A percentile compares a stretch with the other conserved stretches of the same genome.
phyloP scores from a whole-genome alignment of 169 alveolate species.

The Eimeria sp. region DNA sequence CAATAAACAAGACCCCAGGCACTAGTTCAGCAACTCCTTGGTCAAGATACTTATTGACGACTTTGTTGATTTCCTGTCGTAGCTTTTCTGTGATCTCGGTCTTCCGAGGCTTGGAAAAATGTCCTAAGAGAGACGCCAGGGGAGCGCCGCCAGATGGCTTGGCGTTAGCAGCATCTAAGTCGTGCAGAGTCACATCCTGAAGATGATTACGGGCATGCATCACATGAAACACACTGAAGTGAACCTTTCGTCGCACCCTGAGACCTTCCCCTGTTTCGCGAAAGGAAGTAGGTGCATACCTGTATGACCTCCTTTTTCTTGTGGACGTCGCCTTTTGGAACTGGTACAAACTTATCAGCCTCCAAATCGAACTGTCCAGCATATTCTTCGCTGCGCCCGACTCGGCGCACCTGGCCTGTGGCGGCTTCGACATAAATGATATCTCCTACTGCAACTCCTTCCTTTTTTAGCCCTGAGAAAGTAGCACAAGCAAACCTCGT shows the following conservation, averaged over 20 bases:
- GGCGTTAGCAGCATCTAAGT: constrained; percentile 99
- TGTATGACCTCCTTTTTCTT: constrained; percentile 99
- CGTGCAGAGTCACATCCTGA: constrained; percentile 99
- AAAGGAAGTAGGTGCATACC: constrained; percentile 36
- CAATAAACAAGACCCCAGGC: constrained; percentile 99
- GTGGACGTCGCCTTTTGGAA: constrained; percentile 99
- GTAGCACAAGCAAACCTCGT: not conserved
- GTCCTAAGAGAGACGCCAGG: constrained; percentile 98
- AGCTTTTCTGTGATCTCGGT: constrained; percentile 99
- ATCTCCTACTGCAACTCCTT: constrained; percentile 93
- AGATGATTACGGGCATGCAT: not conserved
- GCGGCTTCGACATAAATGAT: constrained; percentile 98
- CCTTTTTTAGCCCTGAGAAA: constrained; percentile 95
- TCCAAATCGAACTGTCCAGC: constrained; percentile 99
- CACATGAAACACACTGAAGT: not conserved
- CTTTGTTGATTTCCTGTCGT: constrained; percentile 99
- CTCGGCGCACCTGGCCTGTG: constrained; percentile 98
- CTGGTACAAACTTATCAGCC: constrained; percentile 98
- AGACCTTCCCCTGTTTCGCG: not conserved
- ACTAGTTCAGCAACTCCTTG: constrained; percentile 99
- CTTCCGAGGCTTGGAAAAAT: constrained; percentile 98
- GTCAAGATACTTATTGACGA: constrained; percentile 97
- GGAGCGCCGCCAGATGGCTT: constrained; percentile 98
- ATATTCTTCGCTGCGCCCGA: constrained; percentile 99
- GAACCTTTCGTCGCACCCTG: not conserved